Percentiles rank a stretch among this genome's conserved stretches.
Evolutionary conservation across 768 basidiomycete genomes (phyloP).

Genomic region (Postia placenta): DNA sequence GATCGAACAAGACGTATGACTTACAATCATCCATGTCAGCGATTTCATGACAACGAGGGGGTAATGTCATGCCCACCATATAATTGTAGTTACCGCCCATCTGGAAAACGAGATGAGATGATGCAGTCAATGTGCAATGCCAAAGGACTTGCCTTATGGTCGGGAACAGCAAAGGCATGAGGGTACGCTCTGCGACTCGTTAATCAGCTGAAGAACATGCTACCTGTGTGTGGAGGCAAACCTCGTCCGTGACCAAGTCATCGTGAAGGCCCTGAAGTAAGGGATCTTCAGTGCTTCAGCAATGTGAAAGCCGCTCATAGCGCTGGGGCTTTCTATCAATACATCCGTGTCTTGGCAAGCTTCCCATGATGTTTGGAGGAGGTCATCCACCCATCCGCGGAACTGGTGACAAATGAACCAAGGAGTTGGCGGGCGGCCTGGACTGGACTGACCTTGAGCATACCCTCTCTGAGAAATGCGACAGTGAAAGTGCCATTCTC

Average conservation of each 20-base stretch:
- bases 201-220: background rate
- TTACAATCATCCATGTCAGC: slow-evolving; percentile 20
- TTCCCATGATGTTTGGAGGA: slow-evolving; percentile 92
- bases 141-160: slow-evolving; percentile 61
- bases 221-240: slow-evolving; percentile 16
- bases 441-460: slow-evolving; percentile 59
- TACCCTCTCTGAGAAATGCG: slow-evolving; percentile 85
- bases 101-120: slow-evolving; percentile 29
- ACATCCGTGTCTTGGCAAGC: slow-evolving; percentile 94
- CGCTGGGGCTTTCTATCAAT: slow-evolving; percentile 90
- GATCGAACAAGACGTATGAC: slow-evolving; percentile 97
- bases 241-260: slow-evolving; percentile 97
- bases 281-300: slow-evolving; percentile 92
- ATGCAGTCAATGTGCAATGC: background rate
- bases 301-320: slow-evolving; percentile 96
- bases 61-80: slow-evolving; percentile 54
- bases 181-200: slow-evolving; percentile 72
- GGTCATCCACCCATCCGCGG: slow-evolving; percentile 96
- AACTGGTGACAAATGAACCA: slow-evolving; percentile 45
- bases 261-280: slow-evolving; percentile 93
- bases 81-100: slow-evolving; percentile 99
- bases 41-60: too few species aligned
- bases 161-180: slow-evolving; percentile 96
- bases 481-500: slow-evolving; percentile 98
- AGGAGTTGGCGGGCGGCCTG: background rate